Base-by-base conservation (phyloP, 2,329 filamentous ascomycete species). In the Pseudogymnoascus sp. region DNA sequence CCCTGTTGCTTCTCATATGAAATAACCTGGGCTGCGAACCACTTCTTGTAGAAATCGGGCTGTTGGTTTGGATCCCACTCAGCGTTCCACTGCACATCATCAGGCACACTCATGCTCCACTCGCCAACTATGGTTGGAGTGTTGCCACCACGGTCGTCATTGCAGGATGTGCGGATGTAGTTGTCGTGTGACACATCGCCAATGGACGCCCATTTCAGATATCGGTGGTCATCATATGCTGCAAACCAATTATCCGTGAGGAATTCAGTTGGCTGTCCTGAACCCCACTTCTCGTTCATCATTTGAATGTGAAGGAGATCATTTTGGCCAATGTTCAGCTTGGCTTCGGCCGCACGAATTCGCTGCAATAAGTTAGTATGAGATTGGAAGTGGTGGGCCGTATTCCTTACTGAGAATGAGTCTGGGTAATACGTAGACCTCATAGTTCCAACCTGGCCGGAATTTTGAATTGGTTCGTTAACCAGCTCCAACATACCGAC, bases 401-500 rank as follows among this genome's bases (percentile, higher is more conserved):
- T 18, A 18, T 36, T 8, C 67, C 67, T 67, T 65, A 74, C 73
- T 2, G 63, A 62, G 64, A 75, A 74, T 2, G 79, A 81, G 11
- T 74, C 74, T 3, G 76, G 77, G 66, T 84, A 84, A 71, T 75
- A 84, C 8, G 67, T 70, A 14, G 71, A 70, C 8, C 74, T 68
- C 69, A 81, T 72, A 1, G 70, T 69, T 3, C 71, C 69, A 2
- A 71, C 71, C 5, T 66, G 67, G 9, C 70, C 65, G 50, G 70
- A 63, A 57, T 75, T 70, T 58, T 76, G 75, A 11, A 79, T 69
- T 3, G 83, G 83, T 68, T 86, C 83, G 66, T 86, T 86, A 60
- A 85, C 73, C 11, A 86, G 70, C 67, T 82, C 77, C 37, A 86
- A 69, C 78, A 83, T 85, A 61, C 82, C 82, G 25, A 85, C 82